These are phyloP conservation scores for Viola odorata DNA, from an alignment of 345 rosid genomes.

Conservation along the genomic window DNA sequence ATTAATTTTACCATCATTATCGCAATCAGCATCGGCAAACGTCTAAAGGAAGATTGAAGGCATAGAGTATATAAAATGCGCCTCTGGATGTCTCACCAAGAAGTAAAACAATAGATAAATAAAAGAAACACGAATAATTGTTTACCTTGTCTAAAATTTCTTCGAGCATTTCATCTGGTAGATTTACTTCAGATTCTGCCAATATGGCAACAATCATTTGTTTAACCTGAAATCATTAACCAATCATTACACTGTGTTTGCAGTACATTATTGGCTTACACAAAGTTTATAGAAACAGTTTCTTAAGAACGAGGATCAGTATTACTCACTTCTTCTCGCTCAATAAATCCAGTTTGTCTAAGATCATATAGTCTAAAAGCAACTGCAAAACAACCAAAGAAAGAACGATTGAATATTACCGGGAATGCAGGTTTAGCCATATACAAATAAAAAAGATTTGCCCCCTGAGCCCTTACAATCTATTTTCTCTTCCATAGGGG, in stretches of 20 bases:
- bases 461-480: conserved; percentile 50
- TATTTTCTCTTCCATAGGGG: conserved; percentile 68
- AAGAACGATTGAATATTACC: conserved; percentile 1
- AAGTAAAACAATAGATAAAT: neutral
- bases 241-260: neutral
- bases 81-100: neutral
- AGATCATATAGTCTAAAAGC: conserved; percentile 81
- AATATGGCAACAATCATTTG: conserved; percentile 75
- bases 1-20: conserved; percentile 61
- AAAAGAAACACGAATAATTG: neutral
- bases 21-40: conserved; percentile 65
- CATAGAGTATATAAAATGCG: neutral
- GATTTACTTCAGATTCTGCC: conserved; percentile 50
- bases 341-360: conserved; percentile 77
- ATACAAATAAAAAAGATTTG: neutral
- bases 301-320: neutral
- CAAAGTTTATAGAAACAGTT: neutral
- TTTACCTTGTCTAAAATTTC: conserved; percentile 64
- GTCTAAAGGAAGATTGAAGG: conserved; percentile 37
- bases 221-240: conserved; percentile 49
- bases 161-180: conserved; percentile 58
- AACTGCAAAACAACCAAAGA: conserved; percentile 41
- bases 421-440: neutral
- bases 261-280: neutral
- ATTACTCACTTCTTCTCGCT: conserved; percentile 68